Base-by-base conservation (phyloP, 305 asterid species). In the Plantago coronopus region DNA sequence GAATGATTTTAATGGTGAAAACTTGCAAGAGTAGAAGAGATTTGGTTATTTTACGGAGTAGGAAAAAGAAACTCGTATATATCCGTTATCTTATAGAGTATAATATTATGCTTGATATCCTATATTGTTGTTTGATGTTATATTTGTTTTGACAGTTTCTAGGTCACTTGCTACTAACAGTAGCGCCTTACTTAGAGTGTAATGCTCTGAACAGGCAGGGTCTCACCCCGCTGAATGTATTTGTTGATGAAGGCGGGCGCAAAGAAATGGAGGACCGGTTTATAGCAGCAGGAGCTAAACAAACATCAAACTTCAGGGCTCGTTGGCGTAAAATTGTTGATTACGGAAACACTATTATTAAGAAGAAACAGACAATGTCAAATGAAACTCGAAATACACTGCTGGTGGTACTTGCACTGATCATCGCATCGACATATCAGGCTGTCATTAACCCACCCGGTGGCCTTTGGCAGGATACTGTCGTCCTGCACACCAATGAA, bases 371-470 rank as follows among this genome's bases (percentile, higher is more conserved):
- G 0, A 21, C 12, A 21, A 17, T 48, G 11, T 48, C 27, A 17
- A 19, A 13, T 48, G 29, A 48, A 48, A 10, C 27, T 10, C 21
- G 54, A 48, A 19, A 18, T 48, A 9, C 23, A 13, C 2, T 48
- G 54, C 54, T 48, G 15, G 74, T 69, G 61, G 66, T 54, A 18
- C 17, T 22, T 3, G 59, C 22, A 16, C 31, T 70, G 14, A 54
- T 70, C 21, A 47, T 20, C 8, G 59, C 67, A 22, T 34, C 75
- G 19, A 47, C 62, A 21, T 70, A 19, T 31, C 59, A 64, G 23
- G 58, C 49, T 1, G 31, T 46, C 5, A 8, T 27, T 27, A 27
- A 2, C 7, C 34, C 34, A 27, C 34, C 34, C 34, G 34, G 34
- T 27, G 34, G 34, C 34, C 4, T 27, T 27, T 27, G 34, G 34